These are phyloP conservation scores for Tilletia indica DNA, from an alignment of 1,284 basidiomycete species.

Conservation along the genomic window DNA sequence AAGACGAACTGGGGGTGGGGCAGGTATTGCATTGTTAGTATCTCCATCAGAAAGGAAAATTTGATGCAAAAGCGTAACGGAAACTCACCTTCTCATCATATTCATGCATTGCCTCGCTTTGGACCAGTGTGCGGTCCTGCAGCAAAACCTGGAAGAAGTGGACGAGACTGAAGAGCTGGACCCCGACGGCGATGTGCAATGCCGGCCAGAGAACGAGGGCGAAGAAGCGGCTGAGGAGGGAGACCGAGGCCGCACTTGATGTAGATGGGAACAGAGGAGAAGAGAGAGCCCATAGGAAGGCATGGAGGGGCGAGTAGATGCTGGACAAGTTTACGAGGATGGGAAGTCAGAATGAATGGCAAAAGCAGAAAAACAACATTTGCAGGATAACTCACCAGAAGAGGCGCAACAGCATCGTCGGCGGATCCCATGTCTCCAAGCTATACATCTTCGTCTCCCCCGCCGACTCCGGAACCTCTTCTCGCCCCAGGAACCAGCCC, in stretches of 20 bases:
- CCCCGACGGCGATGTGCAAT: not conserved
- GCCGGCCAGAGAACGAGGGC: slow-evolving; percentile 15
- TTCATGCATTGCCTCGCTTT: slow-evolving; percentile 12
- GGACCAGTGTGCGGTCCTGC: slow-evolving; percentile 6
- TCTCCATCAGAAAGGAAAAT: no score
- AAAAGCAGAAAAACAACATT: no score
- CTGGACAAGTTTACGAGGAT: not conserved
- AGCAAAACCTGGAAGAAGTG: not conserved
- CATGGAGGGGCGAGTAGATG: slow-evolving; percentile 16
- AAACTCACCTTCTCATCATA: slow-evolving; percentile 15
- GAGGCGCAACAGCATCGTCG: not conserved
- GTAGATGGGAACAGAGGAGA: slow-evolving; percentile 6
- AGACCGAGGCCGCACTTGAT: not conserved
- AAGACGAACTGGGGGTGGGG: slow-evolving; percentile 14
- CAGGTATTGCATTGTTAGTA: no score
- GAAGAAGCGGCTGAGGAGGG: slow-evolving; percentile 10
- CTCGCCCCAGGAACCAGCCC: slow-evolving; percentile 6
- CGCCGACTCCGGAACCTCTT: not conserved
- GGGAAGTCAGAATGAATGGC: no score
- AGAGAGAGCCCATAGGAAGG: slow-evolving; percentile 10
- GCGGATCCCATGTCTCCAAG: slow-evolving; percentile 9
- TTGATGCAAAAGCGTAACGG: not conserved
- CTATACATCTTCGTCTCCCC: slow-evolving; percentile 12
- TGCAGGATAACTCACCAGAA: not conserved
- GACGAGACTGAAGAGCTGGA: not conserved